Conservation (phyloP, 2,329 filamentous ascomycete species). For the Cyclaneusma minus region DNA sequence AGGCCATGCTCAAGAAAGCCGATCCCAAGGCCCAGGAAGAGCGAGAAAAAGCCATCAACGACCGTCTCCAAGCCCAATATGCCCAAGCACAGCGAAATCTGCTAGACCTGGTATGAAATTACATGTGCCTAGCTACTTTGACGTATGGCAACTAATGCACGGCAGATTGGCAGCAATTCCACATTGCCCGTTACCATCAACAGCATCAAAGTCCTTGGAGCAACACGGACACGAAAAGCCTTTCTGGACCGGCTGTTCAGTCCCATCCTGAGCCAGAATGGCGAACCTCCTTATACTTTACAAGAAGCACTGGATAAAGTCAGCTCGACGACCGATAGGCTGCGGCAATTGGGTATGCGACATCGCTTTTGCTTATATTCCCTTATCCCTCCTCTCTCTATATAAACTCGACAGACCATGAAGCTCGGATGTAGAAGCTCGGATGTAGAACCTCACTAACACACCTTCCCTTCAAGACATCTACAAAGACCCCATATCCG, state of each 20-base stretch:
- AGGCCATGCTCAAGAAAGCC: slow-evolving; percentile 38
- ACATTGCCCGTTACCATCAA: slow-evolving; percentile 79
- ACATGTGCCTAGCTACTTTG: neutral
- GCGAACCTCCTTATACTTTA: slow-evolving; percentile 57
- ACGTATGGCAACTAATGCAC: slow-evolving; percentile 3
- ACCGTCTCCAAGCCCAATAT: slow-evolving; percentile 12
- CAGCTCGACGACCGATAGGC: slow-evolving; percentile 53
- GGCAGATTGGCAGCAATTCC: slow-evolving; percentile 63
- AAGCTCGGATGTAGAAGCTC: slow-evolving; percentile 8
- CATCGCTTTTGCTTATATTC: neutral
- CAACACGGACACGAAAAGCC: slow-evolving; percentile 62
- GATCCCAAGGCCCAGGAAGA: slow-evolving; percentile 43
- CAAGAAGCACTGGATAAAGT: slow-evolving; percentile 64
- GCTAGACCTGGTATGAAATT: slow-evolving; percentile 41
- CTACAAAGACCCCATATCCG: slow-evolving; percentile 67
- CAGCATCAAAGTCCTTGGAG: slow-evolving; percentile 70
- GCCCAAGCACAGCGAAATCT: slow-evolving; percentile 42
- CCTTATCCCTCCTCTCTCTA: neutral
- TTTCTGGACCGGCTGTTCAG: slow-evolving; percentile 74
- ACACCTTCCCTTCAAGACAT: slow-evolving; percentile 52
- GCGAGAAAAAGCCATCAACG: slow-evolving; percentile 42
- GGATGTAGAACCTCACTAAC: slow-evolving; percentile 10
- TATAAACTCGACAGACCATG: neutral
- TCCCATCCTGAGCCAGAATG: slow-evolving; percentile 57
- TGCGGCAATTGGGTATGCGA: slow-evolving; percentile 60